These are phyloP conservation scores for Chloranthus sessilifolius DNA, from an alignment of 164 flowering plant genomes.

Conservation along the genomic window DNA sequence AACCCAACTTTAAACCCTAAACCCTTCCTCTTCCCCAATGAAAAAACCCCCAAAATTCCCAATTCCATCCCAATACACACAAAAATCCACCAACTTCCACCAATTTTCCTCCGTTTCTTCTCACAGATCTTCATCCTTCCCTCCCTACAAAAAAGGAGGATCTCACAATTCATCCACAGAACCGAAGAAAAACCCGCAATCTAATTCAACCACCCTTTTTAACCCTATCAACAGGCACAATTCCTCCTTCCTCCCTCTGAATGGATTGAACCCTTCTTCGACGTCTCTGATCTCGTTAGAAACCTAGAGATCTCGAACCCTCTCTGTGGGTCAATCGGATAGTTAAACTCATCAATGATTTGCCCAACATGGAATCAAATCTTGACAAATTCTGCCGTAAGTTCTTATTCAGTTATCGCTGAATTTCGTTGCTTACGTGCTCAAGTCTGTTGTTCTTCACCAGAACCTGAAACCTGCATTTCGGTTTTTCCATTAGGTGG, in stretches of 20 bases:
- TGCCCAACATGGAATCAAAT: conserved; percentile 46
- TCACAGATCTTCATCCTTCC: too few species aligned
- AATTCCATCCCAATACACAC: too few species aligned
- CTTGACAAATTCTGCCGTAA: conserved; percentile 47
- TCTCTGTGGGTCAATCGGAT: conserved; percentile 74
- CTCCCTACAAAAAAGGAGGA: too few species aligned
- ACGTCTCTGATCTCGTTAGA: conserved; percentile 47
- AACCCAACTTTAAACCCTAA: too few species aligned
- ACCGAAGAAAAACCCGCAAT: too few species aligned
- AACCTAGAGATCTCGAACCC: conserved; percentile 29
- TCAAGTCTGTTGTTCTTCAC: conserved; percentile 29
- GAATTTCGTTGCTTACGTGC: conserved; percentile 47
- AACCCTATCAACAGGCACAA: conserved; percentile 21
- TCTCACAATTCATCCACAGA: too few species aligned
- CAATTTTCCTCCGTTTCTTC: too few species aligned
- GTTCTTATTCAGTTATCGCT: conserved; percentile 63
- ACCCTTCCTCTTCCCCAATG: too few species aligned
- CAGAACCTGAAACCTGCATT: conserved; percentile 35
- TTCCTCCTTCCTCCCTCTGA: conserved; percentile 74
- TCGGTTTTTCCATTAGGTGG: conserved; percentile 75
- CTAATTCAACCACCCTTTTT: too few species aligned
- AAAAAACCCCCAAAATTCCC: too few species aligned
- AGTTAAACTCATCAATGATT: conserved; percentile 38
- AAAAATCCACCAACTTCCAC: too few species aligned
- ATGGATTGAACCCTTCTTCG: conserved; percentile 69